phyloP scores from a whole-genome alignment of 768 basidiomycete species.

The Dentipellis sp. region DNA sequence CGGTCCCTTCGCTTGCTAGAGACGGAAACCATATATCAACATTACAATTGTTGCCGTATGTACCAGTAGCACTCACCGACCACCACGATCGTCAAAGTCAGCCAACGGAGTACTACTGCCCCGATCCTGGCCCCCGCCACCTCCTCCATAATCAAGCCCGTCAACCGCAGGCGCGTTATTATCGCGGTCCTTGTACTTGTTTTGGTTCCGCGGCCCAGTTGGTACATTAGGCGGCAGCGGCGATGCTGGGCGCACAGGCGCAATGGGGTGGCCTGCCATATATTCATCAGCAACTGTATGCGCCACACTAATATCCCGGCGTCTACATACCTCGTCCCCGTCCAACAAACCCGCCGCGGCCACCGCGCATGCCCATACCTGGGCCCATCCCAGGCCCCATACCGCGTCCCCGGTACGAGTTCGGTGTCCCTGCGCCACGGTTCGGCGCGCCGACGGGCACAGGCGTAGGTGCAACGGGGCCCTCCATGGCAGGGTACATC shows the following conservation, averaged over 20 bases:
- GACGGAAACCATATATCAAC: not conserved
- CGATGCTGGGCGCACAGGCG: slow-evolving; percentile 68
- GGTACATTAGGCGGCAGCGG: slow-evolving; percentile 83
- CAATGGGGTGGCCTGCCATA: slow-evolving; percentile 25
- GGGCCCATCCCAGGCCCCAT: slow-evolving; percentile 6
- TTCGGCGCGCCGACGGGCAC: slow-evolving; percentile 21
- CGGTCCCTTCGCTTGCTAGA: slow-evolving; percentile 14
- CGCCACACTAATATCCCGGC: not conserved
- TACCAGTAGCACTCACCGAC: slow-evolving; percentile 7
- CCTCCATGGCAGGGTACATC: slow-evolving; percentile 62
- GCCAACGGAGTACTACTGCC: slow-evolving; percentile 15
- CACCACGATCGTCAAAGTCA: slow-evolving; percentile 8
- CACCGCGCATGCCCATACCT: slow-evolving; percentile 25
- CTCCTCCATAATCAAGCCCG: slow-evolving; percentile 80
- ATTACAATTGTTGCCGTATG: not conserved
- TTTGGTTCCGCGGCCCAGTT: slow-evolving; percentile 81
- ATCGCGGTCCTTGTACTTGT: slow-evolving; percentile 86
- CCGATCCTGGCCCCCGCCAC: slow-evolving; percentile 17
- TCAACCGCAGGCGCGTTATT: slow-evolving; percentile 79
- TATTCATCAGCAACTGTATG: not conserved
- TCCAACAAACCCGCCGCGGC: slow-evolving; percentile 29
- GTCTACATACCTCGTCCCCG: slow-evolving; percentile 29
- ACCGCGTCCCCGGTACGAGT: slow-evolving; percentile 35
- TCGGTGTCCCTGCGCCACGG: slow-evolving; percentile 26
- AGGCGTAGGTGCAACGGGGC: slow-evolving; percentile 38